Percentiles rank a stretch among this genome's conserved stretches.
These are phyloP conservation scores for Gynochthodes officinalis DNA, from an alignment of 257 asterid genomes.

Conservation along the genomic window DNA sequence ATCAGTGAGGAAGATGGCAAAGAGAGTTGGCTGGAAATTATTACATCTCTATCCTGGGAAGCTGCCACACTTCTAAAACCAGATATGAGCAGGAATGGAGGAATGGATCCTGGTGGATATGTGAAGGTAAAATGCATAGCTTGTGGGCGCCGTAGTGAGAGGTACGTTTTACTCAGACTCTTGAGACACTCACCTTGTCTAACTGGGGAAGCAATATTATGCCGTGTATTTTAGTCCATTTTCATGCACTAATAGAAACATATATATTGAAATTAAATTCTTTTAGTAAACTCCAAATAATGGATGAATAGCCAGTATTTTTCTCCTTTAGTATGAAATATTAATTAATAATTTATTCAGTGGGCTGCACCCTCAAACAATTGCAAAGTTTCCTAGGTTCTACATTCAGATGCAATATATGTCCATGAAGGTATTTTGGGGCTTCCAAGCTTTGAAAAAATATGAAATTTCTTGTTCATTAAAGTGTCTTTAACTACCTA, in stretches of 20 bases:
- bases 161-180: conserved; percentile 33
- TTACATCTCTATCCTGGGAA: conserved; percentile 66
- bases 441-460: neutral
- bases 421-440: neutral
- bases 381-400: too few species aligned
- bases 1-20: conserved; percentile 29
- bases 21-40: conserved; percentile 67
- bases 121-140: conserved; percentile 80
- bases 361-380: too few species aligned
- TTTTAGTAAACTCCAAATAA: neutral
- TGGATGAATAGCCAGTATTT: neutral
- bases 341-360: too few species aligned
- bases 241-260: neutral
- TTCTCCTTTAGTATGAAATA: neutral
- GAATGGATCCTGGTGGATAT: conserved; percentile 89
- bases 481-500: neutral
- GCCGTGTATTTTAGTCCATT: neutral
- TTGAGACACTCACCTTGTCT: neutral
- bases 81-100: conserved; percentile 70
- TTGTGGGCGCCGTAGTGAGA: conserved; percentile 59
- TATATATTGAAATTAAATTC: neutral
- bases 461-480: neutral
- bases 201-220: neutral
- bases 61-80: conserved; percentile 78
- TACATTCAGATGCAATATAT: neutral